Conservation (phyloP, 208 protist genomes). For the Wallacemonas sp. region DNA sequence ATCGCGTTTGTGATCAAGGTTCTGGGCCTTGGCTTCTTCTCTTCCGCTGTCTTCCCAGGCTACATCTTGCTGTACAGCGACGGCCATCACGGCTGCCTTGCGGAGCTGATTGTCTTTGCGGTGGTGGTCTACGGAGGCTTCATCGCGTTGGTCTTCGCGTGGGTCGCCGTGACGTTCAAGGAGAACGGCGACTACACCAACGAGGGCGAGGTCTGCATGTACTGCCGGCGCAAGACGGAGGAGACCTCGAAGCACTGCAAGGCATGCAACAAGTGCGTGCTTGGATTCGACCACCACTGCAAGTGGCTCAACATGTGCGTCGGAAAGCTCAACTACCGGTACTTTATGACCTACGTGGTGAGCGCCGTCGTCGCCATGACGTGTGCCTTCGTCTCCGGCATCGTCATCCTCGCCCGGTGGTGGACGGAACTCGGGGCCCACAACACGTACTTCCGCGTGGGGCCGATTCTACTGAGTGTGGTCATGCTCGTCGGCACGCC, state of each 20-base stretch:
- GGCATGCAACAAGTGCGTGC: slow-evolving; percentile 89
- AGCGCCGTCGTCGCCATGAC: slow-evolving; percentile 28
- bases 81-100: slow-evolving; percentile 27
- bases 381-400: slow-evolving; percentile 24
- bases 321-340: slow-evolving; percentile 72
- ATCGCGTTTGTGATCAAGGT: slow-evolving; percentile 44
- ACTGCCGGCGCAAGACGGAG: slow-evolving; percentile 58
- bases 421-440: slow-evolving; percentile 46
- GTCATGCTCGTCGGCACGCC: slow-evolving; percentile 32
- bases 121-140: slow-evolving; percentile 18
- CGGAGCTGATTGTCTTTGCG: slow-evolving; percentile 52
- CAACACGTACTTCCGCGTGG: slow-evolving; percentile 64
- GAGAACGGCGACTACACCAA: slow-evolving; percentile 60
- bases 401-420: slow-evolving; percentile 55
- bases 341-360: slow-evolving; percentile 66
- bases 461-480: slow-evolving; percentile 40
- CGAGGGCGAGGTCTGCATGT: slow-evolving; percentile 61
- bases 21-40: slow-evolving; percentile 49
- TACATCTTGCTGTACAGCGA: slow-evolving; percentile 50
- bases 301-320: slow-evolving; percentile 93
- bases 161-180: slow-evolving; percentile 51
- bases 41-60: slow-evolving; percentile 35
- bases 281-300: slow-evolving; percentile 92
- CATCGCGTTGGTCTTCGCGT: slow-evolving; percentile 25
- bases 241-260: slow-evolving; percentile 85